phyloP scores from a whole-genome alignment of 441 rosid species.

The Mallotus japonicus region DNA sequence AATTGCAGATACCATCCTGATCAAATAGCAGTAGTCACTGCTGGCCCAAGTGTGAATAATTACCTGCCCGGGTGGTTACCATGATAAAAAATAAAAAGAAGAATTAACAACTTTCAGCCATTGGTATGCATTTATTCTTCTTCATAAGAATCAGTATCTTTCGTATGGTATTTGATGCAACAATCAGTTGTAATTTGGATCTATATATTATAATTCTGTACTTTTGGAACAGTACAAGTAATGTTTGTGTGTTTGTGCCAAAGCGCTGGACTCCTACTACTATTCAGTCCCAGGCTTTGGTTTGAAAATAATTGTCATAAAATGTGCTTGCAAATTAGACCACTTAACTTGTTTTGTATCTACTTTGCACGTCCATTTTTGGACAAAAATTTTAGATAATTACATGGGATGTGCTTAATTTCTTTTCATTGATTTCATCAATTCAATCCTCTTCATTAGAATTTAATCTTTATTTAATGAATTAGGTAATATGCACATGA shows the following conservation, averaged over 20 bases:
- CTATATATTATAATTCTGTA: conserved; percentile 6
- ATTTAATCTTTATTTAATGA: too few relatives aligned
- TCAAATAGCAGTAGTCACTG: conserved; percentile 47
- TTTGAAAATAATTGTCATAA: conserved; percentile 19
- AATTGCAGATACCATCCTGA: conserved; percentile 63
- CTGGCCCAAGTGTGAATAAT: conserved; percentile 78
- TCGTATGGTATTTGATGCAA: conserved; percentile 24
- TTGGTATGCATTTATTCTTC: conserved; percentile 8
- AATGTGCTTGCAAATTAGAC: conserved; percentile 10
- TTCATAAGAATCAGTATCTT: conserved; percentile 20
- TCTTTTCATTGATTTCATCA: too few relatives aligned
- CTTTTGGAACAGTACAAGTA: conserved; percentile 23
- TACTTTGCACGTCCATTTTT: too few relatives aligned
- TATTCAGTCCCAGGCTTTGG: conserved; percentile 16
- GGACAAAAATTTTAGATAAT: too few relatives aligned
- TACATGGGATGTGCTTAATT: too few relatives aligned
- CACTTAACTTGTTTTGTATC: too few relatives aligned
- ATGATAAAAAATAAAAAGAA: conserved; percentile 25
- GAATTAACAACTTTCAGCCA: neutral
- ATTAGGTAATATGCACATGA: too few relatives aligned
- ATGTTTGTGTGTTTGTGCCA: conserved; percentile 15
- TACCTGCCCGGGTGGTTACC: conserved; percentile 96
- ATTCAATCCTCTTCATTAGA: too few relatives aligned
- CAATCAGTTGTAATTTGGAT: conserved; percentile 15
- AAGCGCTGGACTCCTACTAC: conserved; percentile 11